Percentiles rank a stretch among this genome's conserved stretches.
Evolutionary conservation across 352 stramenopile genomes (phyloP).

Genomic region (Globisporangium yorkense): DNA sequence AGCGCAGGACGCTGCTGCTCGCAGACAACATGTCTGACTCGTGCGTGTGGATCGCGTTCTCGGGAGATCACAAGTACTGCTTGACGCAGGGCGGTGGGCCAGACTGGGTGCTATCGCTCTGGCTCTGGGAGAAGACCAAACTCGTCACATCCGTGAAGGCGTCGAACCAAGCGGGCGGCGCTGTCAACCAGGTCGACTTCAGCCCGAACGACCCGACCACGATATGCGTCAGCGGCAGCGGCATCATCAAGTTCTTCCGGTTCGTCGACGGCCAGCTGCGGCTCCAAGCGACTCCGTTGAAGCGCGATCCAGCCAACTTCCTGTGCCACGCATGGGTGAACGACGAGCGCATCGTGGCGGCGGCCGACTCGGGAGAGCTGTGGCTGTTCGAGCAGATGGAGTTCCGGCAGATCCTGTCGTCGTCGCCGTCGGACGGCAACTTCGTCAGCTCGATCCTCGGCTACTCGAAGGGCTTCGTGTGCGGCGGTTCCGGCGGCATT

Average conservation of each 20-base stretch:
- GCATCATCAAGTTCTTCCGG: conserved; percentile 88
- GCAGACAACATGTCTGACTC: conserved; percentile 74
- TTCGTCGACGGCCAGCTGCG: conserved; percentile 81
- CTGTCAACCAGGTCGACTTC: conserved; percentile 87
- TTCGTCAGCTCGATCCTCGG: conserved; percentile 80
- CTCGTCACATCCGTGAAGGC: conserved; percentile 70
- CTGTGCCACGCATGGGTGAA: conserved; percentile 89
- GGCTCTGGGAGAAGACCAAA: conserved; percentile 92
- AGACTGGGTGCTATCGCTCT: conserved; percentile 89
- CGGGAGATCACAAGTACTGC: conserved; percentile 86
- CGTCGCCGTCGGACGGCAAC: conserved; percentile 71
- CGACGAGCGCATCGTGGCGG: conserved; percentile 88
- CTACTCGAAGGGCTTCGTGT: conserved; percentile 90
- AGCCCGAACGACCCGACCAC: conserved; percentile 79
- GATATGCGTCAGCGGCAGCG: conserved; percentile 86
- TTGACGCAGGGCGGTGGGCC: conserved; percentile 85
- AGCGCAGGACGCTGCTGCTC: conserved; percentile 81
- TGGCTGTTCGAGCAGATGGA: conserved; percentile 93
- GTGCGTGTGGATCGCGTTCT: conserved; percentile 85
- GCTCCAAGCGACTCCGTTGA: conserved; percentile 59
- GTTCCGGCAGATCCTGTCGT: conserved; percentile 73
- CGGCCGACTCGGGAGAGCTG: conserved; percentile 85
- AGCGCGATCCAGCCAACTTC: conserved; percentile 83
- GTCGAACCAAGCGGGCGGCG: conserved; percentile 54
- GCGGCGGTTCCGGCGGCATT: conserved; percentile 63